A percentile compares a stretch with the other conserved stretches of the same genome.
phyloP scores from a whole-genome alignment of 2,329 filamentous ascomycete species.

The Neofusicoccum umdonicola region DNA sequence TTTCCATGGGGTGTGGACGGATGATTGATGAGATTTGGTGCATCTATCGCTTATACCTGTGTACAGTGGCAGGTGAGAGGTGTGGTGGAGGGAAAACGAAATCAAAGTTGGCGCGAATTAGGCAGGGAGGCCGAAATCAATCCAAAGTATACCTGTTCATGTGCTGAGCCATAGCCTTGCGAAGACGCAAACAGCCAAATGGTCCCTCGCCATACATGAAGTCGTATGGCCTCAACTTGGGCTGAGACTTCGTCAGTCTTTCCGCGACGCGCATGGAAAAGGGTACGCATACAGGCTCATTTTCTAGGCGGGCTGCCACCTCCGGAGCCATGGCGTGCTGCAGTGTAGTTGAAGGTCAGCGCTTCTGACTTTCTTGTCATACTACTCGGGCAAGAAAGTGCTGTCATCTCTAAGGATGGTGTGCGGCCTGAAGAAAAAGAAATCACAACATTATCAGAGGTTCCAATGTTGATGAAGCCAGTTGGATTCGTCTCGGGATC shows the following conservation, averaged over 20 bases:
- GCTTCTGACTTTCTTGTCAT: too few relatives aligned
- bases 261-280: too few relatives aligned
- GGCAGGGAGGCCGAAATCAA: too few relatives aligned
- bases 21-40: neutral
- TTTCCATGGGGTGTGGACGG: neutral
- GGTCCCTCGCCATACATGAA: conserved; percentile 44
- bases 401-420: too few relatives aligned
- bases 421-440: neutral
- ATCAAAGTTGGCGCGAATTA: neutral
- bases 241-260: conserved; percentile 6
- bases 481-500: conserved; percentile 28
- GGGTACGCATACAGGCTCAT: conserved; percentile 28
- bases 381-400: too few relatives aligned
- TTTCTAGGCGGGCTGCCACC: conserved; percentile 39
- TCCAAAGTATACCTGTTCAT: conserved; percentile 33
- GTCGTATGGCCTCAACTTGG: conserved; percentile 32
- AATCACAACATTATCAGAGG: conserved; percentile 28
- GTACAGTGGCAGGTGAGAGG: too few relatives aligned
- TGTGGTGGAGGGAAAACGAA: too few relatives aligned
- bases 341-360: neutral
- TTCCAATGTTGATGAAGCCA: conserved; percentile 30
- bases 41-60: neutral
- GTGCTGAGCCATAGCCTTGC: conserved; percentile 40
- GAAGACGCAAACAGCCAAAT: conserved; percentile 39
- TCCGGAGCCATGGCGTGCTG: conserved; percentile 40